A percentile compares a stretch with the other conserved stretches of the same genome.
These are phyloP conservation scores for Solidago caesia DNA, from an alignment of 129 eudicot species.

Conservation along the genomic window DNA sequence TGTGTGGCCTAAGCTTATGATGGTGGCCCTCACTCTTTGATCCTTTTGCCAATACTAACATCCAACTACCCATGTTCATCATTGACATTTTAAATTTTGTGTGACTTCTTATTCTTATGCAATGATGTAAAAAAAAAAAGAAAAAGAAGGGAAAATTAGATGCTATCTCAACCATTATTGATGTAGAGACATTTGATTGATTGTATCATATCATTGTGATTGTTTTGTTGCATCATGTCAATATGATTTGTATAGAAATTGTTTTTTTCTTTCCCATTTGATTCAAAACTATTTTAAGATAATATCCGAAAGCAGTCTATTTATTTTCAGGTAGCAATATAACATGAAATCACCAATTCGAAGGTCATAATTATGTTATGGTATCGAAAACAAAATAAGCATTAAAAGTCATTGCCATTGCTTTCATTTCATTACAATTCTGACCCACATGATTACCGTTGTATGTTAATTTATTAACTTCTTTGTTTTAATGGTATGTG, in stretches of 20 bases:
- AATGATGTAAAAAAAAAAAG: neutral
- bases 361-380: neutral
- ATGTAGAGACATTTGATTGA: neutral
- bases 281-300: neutral
- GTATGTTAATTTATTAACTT: neutral
- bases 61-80: constrained; percentile 38
- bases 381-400: neutral
- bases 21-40: constrained; percentile 25
- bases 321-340: too few species aligned
- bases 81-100: constrained; percentile 18
- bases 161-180: constrained; percentile 2
- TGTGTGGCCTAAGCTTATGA: constrained; percentile 38
- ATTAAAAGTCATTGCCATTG: neutral
- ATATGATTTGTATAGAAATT: too few species aligned
- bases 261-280: too few species aligned
- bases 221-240: neutral
- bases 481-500: neutral
- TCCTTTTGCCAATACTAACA: constrained; percentile 21
- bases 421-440: neutral
- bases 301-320: too few species aligned
- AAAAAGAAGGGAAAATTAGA: neutral
- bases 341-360: neutral
- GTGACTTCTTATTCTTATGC: constrained; percentile 11
- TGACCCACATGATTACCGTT: neutral
- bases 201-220: neutral